phyloP scores from a whole-genome alignment of 2,329 filamentous ascomycete genomes.

The Fusarium oligoseptatum region DNA sequence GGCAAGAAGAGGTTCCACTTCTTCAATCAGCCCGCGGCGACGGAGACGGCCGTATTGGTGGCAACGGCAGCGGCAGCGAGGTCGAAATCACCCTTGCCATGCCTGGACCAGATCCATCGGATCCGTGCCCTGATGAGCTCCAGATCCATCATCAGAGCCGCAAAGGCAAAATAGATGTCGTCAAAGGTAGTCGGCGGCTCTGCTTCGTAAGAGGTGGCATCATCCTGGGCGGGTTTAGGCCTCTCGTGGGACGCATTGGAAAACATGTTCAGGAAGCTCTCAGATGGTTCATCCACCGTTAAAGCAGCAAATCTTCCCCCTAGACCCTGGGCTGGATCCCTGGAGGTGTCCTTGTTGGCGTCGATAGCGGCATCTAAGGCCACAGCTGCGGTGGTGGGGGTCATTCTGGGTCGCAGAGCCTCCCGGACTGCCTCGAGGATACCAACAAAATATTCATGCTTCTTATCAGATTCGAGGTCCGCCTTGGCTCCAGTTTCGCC shows the following conservation, averaged over 20 bases:
- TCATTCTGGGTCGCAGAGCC: slow-evolving; percentile 43
- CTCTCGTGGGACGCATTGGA: slow-evolving; percentile 27
- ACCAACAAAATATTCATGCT: slow-evolving; percentile 52
- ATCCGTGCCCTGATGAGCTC: slow-evolving; percentile 47
- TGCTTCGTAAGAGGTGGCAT: slow-evolving; percentile 47
- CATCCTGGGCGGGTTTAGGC: neutral
- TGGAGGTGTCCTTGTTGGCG: slow-evolving; percentile 52
- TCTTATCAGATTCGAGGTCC: slow-evolving; percentile 41
- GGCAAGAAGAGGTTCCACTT: slow-evolving; percentile 43
- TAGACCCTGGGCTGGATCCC: neutral
- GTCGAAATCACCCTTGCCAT: slow-evolving; percentile 45
- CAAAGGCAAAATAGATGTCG: slow-evolving; percentile 47
- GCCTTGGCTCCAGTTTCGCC: slow-evolving; percentile 20
- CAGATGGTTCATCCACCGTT: neutral
- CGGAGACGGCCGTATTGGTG: slow-evolving; percentile 53
- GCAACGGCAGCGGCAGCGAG: slow-evolving; percentile 52
- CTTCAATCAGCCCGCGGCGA: slow-evolving; percentile 52
- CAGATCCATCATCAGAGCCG: slow-evolving; percentile 49
- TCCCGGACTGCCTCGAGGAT: slow-evolving; percentile 53
- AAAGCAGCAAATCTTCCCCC: neutral
- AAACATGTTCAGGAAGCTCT: slow-evolving; percentile 48
- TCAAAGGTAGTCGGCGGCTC: slow-evolving; percentile 43
- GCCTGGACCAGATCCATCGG: slow-evolving; percentile 42
- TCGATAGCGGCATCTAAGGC: neutral
- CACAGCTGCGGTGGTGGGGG: neutral